These are phyloP conservation scores for Penicillium egyptiacum DNA, from an alignment of 495 filamentous ascomycete genomes.

Conservation along the genomic window DNA sequence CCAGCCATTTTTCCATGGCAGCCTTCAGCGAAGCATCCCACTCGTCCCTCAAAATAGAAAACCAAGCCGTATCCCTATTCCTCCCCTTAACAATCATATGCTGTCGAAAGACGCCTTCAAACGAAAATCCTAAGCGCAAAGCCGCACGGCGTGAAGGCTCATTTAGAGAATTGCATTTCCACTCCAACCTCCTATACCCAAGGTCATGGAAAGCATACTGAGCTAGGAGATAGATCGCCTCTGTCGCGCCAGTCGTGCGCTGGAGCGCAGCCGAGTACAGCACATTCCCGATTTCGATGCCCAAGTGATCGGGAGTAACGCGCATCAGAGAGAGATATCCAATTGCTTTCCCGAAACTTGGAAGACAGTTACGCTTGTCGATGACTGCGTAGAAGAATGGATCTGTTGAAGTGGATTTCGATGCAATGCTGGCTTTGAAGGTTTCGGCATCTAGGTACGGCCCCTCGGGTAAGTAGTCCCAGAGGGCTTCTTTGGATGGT, in stretches of 20 bases:
- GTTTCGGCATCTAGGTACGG: slow-evolving; percentile 35
- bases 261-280: slow-evolving; percentile 48
- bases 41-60: slow-evolving; percentile 50
- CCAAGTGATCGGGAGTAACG: slow-evolving; percentile 40
- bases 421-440: slow-evolving; percentile 33
- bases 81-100: slow-evolving; percentile 57
- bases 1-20: slow-evolving; percentile 50
- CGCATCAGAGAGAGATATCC: slow-evolving; percentile 46
- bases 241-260: slow-evolving; percentile 51
- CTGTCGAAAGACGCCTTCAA: slow-evolving; percentile 56
- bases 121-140: slow-evolving; percentile 50
- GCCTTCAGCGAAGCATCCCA: slow-evolving; percentile 49
- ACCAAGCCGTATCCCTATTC: slow-evolving; percentile 58
- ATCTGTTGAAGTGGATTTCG: slow-evolving; percentile 30
- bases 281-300: slow-evolving; percentile 52
- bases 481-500: slow-evolving; percentile 34
- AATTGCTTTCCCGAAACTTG: slow-evolving; percentile 27
- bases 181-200: slow-evolving; percentile 56
- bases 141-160: slow-evolving; percentile 49
- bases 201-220: slow-evolving; percentile 49
- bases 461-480: slow-evolving; percentile 48
- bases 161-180: slow-evolving; percentile 58
- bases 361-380: slow-evolving; percentile 16
- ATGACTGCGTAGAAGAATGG: slow-evolving; percentile 47
- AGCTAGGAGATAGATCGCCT: slow-evolving; percentile 50